These are phyloP conservation scores for Singerocomus rubriflavus DNA, from an alignment of 1,284 basidiomycete genomes.

Conservation along the genomic window DNA sequence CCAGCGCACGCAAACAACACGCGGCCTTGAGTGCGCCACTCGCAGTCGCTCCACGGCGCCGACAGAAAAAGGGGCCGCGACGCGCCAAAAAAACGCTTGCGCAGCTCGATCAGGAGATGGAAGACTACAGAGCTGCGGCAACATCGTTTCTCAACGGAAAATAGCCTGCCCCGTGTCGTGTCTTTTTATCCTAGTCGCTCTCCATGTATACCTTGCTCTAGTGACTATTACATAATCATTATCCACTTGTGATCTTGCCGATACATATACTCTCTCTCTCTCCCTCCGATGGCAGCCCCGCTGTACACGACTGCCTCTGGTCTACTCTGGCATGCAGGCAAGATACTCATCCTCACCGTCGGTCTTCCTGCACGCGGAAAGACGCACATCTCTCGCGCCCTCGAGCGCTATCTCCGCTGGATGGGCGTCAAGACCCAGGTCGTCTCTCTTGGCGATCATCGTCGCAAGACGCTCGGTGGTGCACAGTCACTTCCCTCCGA, in stretches of 20 bases:
- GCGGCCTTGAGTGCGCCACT: conserved; percentile 15
- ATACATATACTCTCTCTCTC: no score
- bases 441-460: conserved; percentile 92
- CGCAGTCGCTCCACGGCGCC: conserved; percentile 20
- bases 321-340: conserved; percentile 90
- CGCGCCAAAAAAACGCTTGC: conserved; percentile 53
- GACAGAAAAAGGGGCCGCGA: conserved; percentile 61
- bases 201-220: neutral
- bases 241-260: neutral
- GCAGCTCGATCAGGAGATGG: conserved; percentile 70
- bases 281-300: conserved; percentile 71
- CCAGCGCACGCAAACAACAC: conserved; percentile 24
- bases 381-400: conserved; percentile 92
- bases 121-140: conserved; percentile 67
- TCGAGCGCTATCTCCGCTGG: conserved; percentile 97
- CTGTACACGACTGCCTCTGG: conserved; percentile 83
- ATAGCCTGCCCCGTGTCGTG: neutral
- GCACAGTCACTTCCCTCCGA: conserved; percentile 86
- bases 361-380: conserved; percentile 94
- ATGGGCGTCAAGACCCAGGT: conserved; percentile 96
- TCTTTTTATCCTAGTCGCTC: no score
- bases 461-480: conserved; percentile 85
- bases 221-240: conserved; percentile 22
- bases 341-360: conserved; percentile 90
- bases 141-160: conserved; percentile 16